Conservation (phyloP, 164 flowering plant species). For the Sextonia rubra region DNA sequence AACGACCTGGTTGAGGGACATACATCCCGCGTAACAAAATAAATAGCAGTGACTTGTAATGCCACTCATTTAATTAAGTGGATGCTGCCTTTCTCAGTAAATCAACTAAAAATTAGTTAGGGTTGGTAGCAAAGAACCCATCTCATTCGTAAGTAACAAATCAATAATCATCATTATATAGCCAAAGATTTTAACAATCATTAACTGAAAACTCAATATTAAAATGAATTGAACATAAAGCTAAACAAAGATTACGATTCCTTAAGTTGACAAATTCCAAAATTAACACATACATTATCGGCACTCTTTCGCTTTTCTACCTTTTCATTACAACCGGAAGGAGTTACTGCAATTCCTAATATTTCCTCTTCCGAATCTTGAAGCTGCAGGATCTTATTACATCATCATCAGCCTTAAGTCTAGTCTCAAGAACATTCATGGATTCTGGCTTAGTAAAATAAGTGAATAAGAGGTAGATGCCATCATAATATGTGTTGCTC, state of each 20-base stretch:
- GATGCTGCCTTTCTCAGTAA: too few species aligned
- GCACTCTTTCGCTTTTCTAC: background rate
- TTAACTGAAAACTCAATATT: background rate
- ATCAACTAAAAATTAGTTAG: too few species aligned
- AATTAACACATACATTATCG: background rate
- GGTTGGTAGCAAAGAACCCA: too few species aligned
- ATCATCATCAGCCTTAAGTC: conserved; percentile 60
- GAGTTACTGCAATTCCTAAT: conserved; percentile 13
- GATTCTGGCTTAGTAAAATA: conserved; percentile 70
- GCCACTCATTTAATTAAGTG: too few species aligned
- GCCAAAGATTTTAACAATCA: background rate
- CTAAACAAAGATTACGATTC: background rate
- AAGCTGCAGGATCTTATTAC: conserved; percentile 71
- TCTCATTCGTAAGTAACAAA: too few species aligned
- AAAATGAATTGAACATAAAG: background rate
- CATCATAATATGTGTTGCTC: conserved; percentile 84
- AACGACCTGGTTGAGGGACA: too few species aligned
- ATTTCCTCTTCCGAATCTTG: conserved; percentile 72
- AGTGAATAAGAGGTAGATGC: conserved; percentile 88
- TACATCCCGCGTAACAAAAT: too few species aligned
- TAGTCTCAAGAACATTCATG: conserved; percentile 41
- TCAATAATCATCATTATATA: background rate
- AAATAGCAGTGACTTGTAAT: too few species aligned
- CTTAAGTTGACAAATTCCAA: background rate
- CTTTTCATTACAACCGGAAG: background rate